Percentiles rank a stretch among this genome's conserved stretches.
Conservation (phyloP, 2,329 filamentous ascomycete genomes). For the Verruconis gallopava region DNA sequence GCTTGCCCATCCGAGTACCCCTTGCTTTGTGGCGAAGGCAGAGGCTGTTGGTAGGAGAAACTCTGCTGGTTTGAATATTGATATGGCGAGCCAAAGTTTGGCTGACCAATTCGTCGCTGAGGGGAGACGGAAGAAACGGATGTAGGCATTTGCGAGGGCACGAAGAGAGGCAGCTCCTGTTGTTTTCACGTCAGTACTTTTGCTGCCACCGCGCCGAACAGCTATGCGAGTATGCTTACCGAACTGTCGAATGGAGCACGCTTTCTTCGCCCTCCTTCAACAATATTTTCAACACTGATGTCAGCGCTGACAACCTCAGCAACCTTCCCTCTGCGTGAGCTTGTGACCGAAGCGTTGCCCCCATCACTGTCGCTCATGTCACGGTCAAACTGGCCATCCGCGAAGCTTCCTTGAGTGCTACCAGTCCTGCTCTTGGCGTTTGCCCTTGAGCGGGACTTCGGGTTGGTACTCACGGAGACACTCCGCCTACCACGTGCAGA, state of each 20-base stretch:
- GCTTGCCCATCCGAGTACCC: slow-evolving; percentile 22
- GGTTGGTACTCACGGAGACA: slow-evolving; percentile 55
- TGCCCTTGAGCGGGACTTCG: slow-evolving; percentile 46
- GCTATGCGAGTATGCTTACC: slow-evolving; percentile 47
- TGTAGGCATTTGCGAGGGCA: slow-evolving; percentile 80
- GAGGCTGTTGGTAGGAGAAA: slow-evolving; percentile 61
- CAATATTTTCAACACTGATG: slow-evolving; percentile 95
- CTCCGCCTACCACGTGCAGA: slow-evolving; percentile 62
- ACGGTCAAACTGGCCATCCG: slow-evolving; percentile 39
- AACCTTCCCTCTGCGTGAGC: slow-evolving; percentile 56
- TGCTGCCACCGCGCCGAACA: background rate
- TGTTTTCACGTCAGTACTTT: slow-evolving; percentile 10
- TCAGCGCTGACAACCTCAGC: slow-evolving; percentile 85
- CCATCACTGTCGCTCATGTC: slow-evolving; percentile 75
- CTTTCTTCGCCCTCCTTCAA: slow-evolving; percentile 91
- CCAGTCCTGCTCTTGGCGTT: slow-evolving; percentile 53
- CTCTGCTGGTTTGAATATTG: slow-evolving; percentile 64
- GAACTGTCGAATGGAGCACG: slow-evolving; percentile 92
- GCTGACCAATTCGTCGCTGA: slow-evolving; percentile 65
- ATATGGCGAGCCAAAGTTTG: slow-evolving; percentile 60
- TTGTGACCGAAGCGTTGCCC: slow-evolving; percentile 57
- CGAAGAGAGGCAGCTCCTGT: slow-evolving; percentile 90
- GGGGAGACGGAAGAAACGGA: slow-evolving; percentile 97
- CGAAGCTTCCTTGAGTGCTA: slow-evolving; percentile 42
- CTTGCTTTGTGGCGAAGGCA: slow-evolving; percentile 78